phyloP scores from a whole-genome alignment of 2,329 filamentous ascomycete species.

The Chaetomium sp. region DNA sequence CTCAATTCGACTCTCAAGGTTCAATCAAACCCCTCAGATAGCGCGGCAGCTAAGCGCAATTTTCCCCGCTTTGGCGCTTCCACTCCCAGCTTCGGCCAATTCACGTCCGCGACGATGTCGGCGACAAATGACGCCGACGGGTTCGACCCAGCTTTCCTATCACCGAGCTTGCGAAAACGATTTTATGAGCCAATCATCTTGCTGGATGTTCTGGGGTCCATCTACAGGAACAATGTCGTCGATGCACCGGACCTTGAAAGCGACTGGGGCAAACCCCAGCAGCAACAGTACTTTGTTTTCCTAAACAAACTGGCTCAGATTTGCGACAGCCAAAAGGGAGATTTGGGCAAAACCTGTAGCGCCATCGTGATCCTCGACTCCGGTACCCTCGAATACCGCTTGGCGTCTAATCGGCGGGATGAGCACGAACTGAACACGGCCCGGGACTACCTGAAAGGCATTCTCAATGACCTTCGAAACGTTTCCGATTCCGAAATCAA shows the following conservation, averaged over 20 bases:
- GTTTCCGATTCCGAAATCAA: slow-evolving; percentile 2
- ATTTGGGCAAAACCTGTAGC: slow-evolving; percentile 23
- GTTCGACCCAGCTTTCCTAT: not conserved
- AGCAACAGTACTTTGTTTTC: slow-evolving; percentile 22
- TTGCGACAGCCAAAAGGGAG: slow-evolving; percentile 22
- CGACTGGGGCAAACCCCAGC: not conserved
- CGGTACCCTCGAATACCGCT: slow-evolving; percentile 24
- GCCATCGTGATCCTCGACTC: slow-evolving; percentile 23
- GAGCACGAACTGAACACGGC: slow-evolving; percentile 3
- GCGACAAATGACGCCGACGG: not conserved
- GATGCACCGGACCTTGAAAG: slow-evolving; percentile 12
- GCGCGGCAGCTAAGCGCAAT: too few species aligned
- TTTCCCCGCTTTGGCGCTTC: too few species aligned
- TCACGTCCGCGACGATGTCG: too few species aligned
- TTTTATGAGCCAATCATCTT: slow-evolving; percentile 19
- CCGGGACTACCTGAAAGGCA: slow-evolving; percentile 13
- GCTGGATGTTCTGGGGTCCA: slow-evolving; percentile 4
- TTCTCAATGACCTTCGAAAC: slow-evolving; percentile 15
- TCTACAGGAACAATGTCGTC: slow-evolving; percentile 5
- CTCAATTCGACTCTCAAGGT: too few species aligned
- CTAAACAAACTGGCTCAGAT: slow-evolving; percentile 28
- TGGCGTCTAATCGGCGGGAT: slow-evolving; percentile 27
- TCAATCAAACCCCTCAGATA: too few species aligned
- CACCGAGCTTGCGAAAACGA: slow-evolving; percentile 9
- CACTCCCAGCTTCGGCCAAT: too few species aligned